Base-by-base conservation (phyloP, 352 stramenopile genomes). In the Pythium monospermum region DNA sequence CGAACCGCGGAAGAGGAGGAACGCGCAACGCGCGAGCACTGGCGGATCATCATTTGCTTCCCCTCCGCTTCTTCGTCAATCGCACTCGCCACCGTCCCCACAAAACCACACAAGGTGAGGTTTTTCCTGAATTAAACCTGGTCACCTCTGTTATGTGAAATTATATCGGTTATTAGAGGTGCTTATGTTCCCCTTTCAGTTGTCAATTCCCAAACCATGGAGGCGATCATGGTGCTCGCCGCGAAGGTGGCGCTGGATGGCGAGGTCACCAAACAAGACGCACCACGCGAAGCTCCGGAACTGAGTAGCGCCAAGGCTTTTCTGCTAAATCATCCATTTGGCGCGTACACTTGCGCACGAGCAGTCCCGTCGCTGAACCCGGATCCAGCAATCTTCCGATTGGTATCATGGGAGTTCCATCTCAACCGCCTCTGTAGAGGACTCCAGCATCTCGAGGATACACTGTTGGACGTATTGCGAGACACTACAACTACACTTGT, bases 281-380 rank as follows among this genome's bases (percentile, higher is more conserved):
- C 6, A 37, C 13, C 28, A 2, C 28, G 22, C 16, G 4, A 41
- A 4, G 35, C 35, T 41, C 25, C 43, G 21, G 61, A 70, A 6
- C 23, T 64, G 10, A n/a, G 48, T n/a, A 73, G 53, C 19, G 60
- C 74, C 1, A 87, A 80, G 56, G 40, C 39, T 23, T 86, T 88
- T 39, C 52, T 91, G 28, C 40, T 73, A 31, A 63, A 70, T 18
- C 61, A 59, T 8, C 69, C 76, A 21, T 21, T 42, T 6, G 79
- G 79, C 38, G 68, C 86, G 37, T 91, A 88, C 66, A 83, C 79
- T 21, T 87, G 76, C 31, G 68, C 61, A n/a, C 61, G 76, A 51
- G 70, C 68, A 5, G 59, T 61, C 11, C 47, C 44, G 28, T 30
- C 23, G 12, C 31, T 45, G 4, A 13, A 37, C 30, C 19, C 1